These are phyloP conservation scores for Sarocladium brachiariae DNA, from an alignment of 2,329 filamentous ascomycete species.

Conservation along the genomic window DNA sequence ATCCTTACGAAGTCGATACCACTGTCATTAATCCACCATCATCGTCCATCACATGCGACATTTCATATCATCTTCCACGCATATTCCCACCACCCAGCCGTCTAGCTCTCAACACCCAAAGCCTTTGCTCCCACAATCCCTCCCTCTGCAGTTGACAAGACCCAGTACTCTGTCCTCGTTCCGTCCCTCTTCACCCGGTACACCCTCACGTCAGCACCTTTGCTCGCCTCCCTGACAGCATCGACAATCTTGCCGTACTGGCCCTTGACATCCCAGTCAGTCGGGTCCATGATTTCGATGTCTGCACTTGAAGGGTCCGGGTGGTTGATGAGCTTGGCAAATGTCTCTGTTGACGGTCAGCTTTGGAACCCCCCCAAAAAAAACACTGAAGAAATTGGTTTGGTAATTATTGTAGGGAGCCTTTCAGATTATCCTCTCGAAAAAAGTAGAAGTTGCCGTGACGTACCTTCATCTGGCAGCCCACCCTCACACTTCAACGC, in stretches of 20 bases:
- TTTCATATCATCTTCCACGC: too few species aligned
- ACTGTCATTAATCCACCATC: too few species aligned
- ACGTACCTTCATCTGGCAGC: constrained; percentile 56
- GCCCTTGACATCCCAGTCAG: constrained; percentile 66
- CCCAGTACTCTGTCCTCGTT: constrained; percentile 70
- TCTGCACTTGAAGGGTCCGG: constrained; percentile 44
- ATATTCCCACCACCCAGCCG: too few species aligned
- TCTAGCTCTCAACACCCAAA: constrained; percentile 58
- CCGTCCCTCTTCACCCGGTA: constrained; percentile 61
- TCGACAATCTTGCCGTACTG: constrained; percentile 64
- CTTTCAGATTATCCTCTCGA: too few species aligned
- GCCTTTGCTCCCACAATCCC: constrained; percentile 73
- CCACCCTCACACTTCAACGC: constrained; percentile 52
- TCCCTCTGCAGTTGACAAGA: constrained; percentile 57
- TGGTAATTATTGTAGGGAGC: too few species aligned
- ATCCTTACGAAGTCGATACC: too few species aligned
- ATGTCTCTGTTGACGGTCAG: constrained; percentile 46
- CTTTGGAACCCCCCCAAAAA: too few species aligned
- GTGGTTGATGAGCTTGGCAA: constrained; percentile 60
- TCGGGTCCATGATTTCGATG: constrained; percentile 59
- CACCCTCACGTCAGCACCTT: constrained; percentile 63
- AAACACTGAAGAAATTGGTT: too few species aligned
- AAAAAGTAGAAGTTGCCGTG: too few species aligned
- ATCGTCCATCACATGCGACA: too few species aligned
- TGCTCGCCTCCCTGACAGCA: constrained; percentile 57